phyloP scores from a whole-genome alignment of 768 basidiomycete genomes.

The Macrolepiota albuminosa region DNA sequence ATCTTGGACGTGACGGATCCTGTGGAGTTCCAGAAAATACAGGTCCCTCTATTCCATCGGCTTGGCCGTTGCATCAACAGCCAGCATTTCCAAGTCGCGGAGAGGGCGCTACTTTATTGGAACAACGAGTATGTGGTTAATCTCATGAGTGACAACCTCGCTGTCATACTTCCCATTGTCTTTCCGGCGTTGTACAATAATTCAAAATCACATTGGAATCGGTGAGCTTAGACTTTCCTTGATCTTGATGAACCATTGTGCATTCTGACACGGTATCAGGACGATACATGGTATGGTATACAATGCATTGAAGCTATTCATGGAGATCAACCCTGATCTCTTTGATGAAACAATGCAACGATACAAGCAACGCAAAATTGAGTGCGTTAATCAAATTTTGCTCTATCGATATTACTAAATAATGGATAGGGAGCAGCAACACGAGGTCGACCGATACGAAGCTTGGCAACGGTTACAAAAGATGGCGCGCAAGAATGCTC shows the following conservation, averaged over 20 bases:
- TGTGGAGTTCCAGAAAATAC: constrained; percentile 93
- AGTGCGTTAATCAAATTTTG: constrained; percentile 48
- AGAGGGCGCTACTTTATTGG: constrained; percentile 96
- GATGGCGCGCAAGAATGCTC: constrained; percentile 66
- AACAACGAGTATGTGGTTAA: constrained; percentile 99
- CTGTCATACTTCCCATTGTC: constrained; percentile 87
- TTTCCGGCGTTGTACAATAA: constrained; percentile 96
- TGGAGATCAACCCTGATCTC: constrained; percentile 97
- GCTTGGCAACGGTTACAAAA: constrained; percentile 87
- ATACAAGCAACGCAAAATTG: constrained; percentile 82
- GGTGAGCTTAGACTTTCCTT: constrained; percentile 51
- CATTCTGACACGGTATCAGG: constrained; percentile 35
- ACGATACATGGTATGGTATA: constrained; percentile 99
- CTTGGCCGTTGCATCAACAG: constrained; percentile 96
- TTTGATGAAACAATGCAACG: constrained; percentile 93
- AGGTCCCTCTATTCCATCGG: constrained; percentile 88
- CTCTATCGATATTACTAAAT: neutral
- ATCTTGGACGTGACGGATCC: constrained; percentile 98
- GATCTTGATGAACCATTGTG: neutral
- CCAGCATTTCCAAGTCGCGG: constrained; percentile 99
- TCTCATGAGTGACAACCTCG: constrained; percentile 95
- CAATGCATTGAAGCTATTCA: constrained; percentile 96
- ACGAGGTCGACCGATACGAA: constrained; percentile 78
- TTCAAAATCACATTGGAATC: constrained; percentile 97
- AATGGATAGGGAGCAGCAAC: constrained; percentile 73